Base-by-base conservation (phyloP, 345 rosid genomes). In the Salix koriyanagi region DNA sequence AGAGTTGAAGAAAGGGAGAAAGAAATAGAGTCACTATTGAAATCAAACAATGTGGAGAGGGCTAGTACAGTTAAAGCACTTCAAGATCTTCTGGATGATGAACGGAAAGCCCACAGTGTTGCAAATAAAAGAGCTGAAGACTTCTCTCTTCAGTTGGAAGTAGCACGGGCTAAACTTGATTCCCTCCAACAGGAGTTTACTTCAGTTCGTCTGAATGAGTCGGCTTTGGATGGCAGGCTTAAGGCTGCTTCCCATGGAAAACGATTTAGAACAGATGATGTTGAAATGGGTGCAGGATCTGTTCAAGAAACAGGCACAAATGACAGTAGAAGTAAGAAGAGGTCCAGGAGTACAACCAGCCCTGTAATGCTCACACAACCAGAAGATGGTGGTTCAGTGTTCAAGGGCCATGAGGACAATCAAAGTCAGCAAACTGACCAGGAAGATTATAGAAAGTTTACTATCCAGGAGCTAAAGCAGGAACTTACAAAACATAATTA, bases 1-100 rank as follows among this genome's bases (percentile, higher is more conserved):
- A 92, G 96, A 82, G 99, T 96, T 23, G 94, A 89, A 80, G 97
- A 94, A 83, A 84, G 98, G 79, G 97, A 94, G 88, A 91, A 86
- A 84, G 98, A 96, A 85, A 94, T 96, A n/a, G 98, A 91, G 78
- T 88, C 85, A 1, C 82, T 94, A 66, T 70, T 96, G 86, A 89
- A 87, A 79, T 77, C 78, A 70, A 94, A 92, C 82, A 94, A 94
- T 76, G 91, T 84, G 80, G 93, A 92, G 82, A 90, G 98, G 74
- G 88, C 97, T 11, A 86, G 77, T 79, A 91, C 90, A 13, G 99
- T 96, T 26, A 85, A 94, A 83, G 90, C 83, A 30, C 96, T 96
- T 74, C 87, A 94, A 78, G 86, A 88, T 77, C 96, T 94, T 58
- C 81, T 96, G 79, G 97, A 94, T 72, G 87, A 85, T 61, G 99